Evolutionary conservation across 441 rosid species (phyloP), one percentile per base, ranked within the genome.

Genomic region (Syzygium malaccense): DNA sequence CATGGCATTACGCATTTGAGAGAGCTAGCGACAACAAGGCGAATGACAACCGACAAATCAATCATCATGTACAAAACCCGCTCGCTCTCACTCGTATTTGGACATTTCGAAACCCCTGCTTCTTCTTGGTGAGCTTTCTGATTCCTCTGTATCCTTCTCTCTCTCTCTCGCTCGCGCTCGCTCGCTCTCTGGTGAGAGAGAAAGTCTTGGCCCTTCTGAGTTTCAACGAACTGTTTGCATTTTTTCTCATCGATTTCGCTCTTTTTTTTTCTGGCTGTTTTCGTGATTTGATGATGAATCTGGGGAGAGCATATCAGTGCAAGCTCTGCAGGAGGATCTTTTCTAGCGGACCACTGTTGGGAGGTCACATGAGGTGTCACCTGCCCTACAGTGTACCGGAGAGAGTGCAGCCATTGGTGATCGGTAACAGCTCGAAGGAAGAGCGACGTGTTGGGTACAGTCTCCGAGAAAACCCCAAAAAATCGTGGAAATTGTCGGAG

Each of bases 401-500:
- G 86, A 84, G 86, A 28, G 30, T 51, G 32, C 86, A 13, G 86
- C 54, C 33, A 8, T 30, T 55, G 56, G 56, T 33, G 56, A 33
- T 84, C 25, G 58, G 17, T 84, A 55, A 51, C 37, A 48, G 25
- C 12, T 84, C 57, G 86, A 15, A 32, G 18, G 56, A 28, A 19
- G 56, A 55, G 56, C 37, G 33, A 51, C 57, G 41, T 48, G 30
- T 56, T 51, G 85, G 92, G 89, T 95, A 96, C 88, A 92, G 88
- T 55, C 93, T 96, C 51, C 94, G 96, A 91, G 94, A 95, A 88
- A 94, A 96, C 75, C 98, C 96, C 68, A 96, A 94, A 92, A 96
- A 95, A 91, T 93, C 96, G 84, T 92, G 93, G 92, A 94, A 93
- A 91, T 94, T 92, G 75, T 93, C 93, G n/a, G 89, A 88, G 62